Base-by-base conservation (phyloP, 2,329 filamentous ascomycete species). In the Trichophyton benhamiae region DNA sequence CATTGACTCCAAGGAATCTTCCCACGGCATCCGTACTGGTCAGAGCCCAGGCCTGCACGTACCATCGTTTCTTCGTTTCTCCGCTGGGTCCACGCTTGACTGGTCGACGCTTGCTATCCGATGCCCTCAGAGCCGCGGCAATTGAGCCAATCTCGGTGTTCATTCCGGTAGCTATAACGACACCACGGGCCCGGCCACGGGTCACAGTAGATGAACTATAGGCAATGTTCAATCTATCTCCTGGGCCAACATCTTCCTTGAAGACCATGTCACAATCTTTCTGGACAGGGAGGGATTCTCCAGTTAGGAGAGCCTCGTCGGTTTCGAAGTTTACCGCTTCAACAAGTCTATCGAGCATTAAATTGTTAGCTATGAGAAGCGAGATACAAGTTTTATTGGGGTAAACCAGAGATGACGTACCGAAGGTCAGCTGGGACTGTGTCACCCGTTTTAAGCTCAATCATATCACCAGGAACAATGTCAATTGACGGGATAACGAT, bases 141-240 rank as follows among this genome's bases (percentile, higher is more conserved):
- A 88, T 88, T 44, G 82, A 81, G 42, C 84, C 84, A 57, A 87
- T 83, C 69, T 85, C 83, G 30, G 82, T 86, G 65, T 77, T 73
- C 78, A 83, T 83, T 17, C 78, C 83, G 17, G 81, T 85, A 17
- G 80, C 80, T 66, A 83, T 80, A 11, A 84, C 82, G 60, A 86
- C 78, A 61, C 83, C 84, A 36, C 75, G 79, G 20, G 80, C 83
- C 60, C 83, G 80, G 57, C 84, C 83, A 64, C 83, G 82, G 11
- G 82, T 84, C 58, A 86, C 81, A 9, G 80, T 83, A 46, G 82
- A 83, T 27, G 82, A 84, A 66, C 81, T 83, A 70, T 81, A 86
- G 1, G 80, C 81, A 57, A 86, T 76, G 66, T 86, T 86, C 57
- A 83, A 76, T 15, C 83, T 78, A 68, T 86, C 83, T 46, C 82